A percentile compares a stretch with the other conserved stretches of the same genome.
phyloP scores from a whole-genome alignment of 2,329 filamentous ascomycete genomes.

The Diaporthe sp. region DNA sequence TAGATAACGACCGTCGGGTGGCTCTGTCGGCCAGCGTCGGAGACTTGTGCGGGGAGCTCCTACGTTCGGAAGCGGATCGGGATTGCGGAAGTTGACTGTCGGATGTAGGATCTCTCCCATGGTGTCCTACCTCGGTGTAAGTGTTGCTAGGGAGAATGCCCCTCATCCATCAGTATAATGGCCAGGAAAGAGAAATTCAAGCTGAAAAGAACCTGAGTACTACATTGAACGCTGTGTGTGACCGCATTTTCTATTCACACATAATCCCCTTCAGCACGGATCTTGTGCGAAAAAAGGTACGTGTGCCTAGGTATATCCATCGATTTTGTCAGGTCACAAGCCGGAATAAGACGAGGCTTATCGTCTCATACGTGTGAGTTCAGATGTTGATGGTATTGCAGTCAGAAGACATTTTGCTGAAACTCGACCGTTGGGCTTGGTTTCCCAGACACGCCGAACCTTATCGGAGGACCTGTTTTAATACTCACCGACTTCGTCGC shows the following conservation, averaged over 20 bases:
- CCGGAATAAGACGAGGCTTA: background rate
- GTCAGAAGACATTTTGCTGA: background rate
- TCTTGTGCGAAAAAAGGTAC: too few relatives aligned
- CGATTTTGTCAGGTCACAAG: background rate
- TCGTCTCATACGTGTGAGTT: background rate
- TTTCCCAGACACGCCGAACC: background rate
- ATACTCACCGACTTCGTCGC: background rate
- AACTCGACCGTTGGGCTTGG: background rate
- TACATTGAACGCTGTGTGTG: background rate
- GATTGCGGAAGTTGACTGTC: conserved; percentile 29
- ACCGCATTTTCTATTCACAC: background rate
- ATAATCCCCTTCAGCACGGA: background rate
- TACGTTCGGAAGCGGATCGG: conserved; percentile 29
- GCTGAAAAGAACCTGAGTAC: background rate
- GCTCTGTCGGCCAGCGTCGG: conserved; percentile 25
- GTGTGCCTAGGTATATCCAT: background rate
- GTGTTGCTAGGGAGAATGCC: background rate
- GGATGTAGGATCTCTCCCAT: conserved; percentile 5
- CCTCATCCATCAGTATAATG: background rate
- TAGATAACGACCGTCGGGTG: background rate
- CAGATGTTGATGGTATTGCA: background rate
- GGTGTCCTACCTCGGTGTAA: conserved; percentile 1
- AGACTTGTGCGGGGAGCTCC: background rate
- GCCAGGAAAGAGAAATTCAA: background rate
- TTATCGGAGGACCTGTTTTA: background rate